These are phyloP conservation scores for Aureobasidium uvarum DNA, from an alignment of 2,329 filamentous ascomycete genomes.

Conservation along the genomic window DNA sequence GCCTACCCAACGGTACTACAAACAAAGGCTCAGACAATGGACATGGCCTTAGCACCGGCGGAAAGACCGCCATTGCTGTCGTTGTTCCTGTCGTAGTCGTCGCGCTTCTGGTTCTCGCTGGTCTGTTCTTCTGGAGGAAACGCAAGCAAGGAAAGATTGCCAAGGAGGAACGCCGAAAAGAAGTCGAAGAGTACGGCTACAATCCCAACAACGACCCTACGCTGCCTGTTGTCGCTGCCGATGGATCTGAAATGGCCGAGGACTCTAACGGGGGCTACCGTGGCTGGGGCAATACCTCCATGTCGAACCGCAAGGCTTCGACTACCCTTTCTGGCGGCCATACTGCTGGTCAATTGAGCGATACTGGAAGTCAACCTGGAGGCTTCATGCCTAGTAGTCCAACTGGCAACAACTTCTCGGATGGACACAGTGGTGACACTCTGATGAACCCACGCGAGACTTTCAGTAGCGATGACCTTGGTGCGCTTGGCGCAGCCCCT, in stretches of 20 bases:
- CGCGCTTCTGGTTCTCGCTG: conserved; percentile 71
- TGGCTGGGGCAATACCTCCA: conserved; percentile 85
- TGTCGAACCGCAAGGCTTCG: conserved; percentile 70
- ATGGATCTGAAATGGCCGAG: conserved; percentile 73
- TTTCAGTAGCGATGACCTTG: conserved; percentile 75
- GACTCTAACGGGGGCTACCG: conserved; percentile 78
- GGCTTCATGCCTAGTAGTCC: conserved; percentile 50
- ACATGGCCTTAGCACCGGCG: conserved; percentile 58
- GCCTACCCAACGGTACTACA: conserved; percentile 29
- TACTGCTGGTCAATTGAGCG: conserved; percentile 58
- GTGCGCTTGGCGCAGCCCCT: conserved; percentile 69
- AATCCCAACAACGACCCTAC: conserved; percentile 96
- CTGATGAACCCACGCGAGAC: conserved; percentile 54
- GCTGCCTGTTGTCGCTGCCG: conserved; percentile 59
- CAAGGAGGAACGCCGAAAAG: conserved; percentile 86
- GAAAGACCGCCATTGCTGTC: conserved; percentile 86
- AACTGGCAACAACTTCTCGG: conserved; percentile 52
- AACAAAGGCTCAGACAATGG: conserved; percentile 28
- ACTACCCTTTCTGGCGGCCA: conserved; percentile 80
- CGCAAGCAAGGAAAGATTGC: conserved; percentile 80
- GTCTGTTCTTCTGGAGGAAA: conserved; percentile 82
- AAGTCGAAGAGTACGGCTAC: conserved; percentile 95
- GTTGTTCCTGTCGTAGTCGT: conserved; percentile 90
- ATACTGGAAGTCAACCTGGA: conserved; percentile 59
- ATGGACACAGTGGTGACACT: conserved; percentile 67